Percentiles rank a stretch among this genome's conserved stretches.
Conservation (phyloP, 169 alveolate species). For the Fabrea salina region DNA sequence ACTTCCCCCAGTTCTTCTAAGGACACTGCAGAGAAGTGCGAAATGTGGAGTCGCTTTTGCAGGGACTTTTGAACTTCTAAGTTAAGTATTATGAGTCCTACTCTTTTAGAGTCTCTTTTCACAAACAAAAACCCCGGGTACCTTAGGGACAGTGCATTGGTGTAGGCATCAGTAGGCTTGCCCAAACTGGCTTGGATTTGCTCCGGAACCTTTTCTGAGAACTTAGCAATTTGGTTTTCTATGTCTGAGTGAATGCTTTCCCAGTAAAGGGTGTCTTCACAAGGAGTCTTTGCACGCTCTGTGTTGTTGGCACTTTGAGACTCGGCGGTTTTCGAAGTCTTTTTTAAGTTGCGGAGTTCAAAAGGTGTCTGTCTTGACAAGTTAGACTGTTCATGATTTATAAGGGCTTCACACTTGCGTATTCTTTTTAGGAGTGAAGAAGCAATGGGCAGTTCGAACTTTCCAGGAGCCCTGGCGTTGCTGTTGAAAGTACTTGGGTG, state of each 20-base stretch:
- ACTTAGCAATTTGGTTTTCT: not conserved
- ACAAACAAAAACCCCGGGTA: conserved; percentile 9
- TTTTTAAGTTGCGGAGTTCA: too few relatives aligned
- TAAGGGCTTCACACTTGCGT: not conserved
- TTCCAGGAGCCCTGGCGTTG: not conserved
- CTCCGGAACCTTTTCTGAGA: not conserved
- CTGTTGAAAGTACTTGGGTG: not conserved
- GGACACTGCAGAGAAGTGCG: not conserved
- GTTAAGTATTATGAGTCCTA: conserved; percentile 12
- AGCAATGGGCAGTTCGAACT: conserved; percentile 1
- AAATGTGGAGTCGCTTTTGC: conserved; percentile 19
- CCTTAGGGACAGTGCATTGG: not conserved
- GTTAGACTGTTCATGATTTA: not conserved
- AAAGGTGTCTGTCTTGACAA: too few relatives aligned
- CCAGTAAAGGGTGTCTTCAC: too few relatives aligned
- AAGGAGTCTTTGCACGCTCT: too few relatives aligned
- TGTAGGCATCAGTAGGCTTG: not conserved
- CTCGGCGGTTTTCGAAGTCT: too few relatives aligned
- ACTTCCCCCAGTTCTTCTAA: not conserved
- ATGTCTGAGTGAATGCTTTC: not conserved
- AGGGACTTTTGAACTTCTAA: conserved; percentile 27
- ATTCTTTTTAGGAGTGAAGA: not conserved
- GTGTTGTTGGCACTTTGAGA: too few relatives aligned
- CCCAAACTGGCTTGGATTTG: conserved; percentile 8
- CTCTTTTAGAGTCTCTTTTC: not conserved